phyloP scores from a whole-genome alignment of 305 asterid species.

The Solanum hybrid region DNA sequence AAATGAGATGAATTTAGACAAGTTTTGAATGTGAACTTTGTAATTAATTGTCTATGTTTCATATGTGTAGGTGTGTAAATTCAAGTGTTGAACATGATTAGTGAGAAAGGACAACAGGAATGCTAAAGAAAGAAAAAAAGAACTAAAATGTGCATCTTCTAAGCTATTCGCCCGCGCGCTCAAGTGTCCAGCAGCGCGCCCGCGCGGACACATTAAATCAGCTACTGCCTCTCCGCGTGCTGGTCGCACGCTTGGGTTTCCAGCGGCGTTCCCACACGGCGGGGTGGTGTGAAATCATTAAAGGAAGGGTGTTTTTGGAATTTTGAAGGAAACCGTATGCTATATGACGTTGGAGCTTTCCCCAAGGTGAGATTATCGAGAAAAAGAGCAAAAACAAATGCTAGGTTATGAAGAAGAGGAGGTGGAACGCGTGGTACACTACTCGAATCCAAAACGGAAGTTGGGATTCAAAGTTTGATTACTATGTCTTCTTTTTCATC shows the following conservation, averaged over 20 bases:
- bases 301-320: background rate
- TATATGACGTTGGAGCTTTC: too few species aligned
- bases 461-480: background rate
- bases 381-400: background rate
- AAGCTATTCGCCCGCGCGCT: background rate
- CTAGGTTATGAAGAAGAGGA: background rate
- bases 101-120: background rate
- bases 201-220: too few species aligned
- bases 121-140: too few species aligned
- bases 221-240: background rate
- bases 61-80: background rate
- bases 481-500: background rate
- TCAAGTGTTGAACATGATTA: background rate
- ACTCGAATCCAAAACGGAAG: background rate
- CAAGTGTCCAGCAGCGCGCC: background rate
- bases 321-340: background rate
- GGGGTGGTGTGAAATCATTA: background rate
- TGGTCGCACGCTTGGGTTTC: background rate
- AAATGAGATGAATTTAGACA: background rate
- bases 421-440: background rate
- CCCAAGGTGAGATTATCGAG: background rate
- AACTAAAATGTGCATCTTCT: too few species aligned
- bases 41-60: background rate
- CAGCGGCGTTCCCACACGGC: fast-evolving
- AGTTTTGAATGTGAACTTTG: too few species aligned